phyloP scores from a whole-genome alignment of 2,329 filamentous ascomycete genomes.

The Drechslerella stenobrocha region DNA sequence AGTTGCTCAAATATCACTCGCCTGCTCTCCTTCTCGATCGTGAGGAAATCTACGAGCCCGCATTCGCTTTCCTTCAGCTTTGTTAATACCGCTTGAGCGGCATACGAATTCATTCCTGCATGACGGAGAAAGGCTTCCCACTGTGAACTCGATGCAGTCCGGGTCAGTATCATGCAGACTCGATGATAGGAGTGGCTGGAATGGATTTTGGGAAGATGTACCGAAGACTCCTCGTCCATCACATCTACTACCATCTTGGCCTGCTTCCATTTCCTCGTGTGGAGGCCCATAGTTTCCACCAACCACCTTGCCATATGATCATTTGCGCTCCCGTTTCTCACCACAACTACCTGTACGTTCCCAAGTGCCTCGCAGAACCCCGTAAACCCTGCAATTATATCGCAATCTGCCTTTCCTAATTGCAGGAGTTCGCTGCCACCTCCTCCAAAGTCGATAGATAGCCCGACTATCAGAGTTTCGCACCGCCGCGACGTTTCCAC shows the following conservation, averaged over 20 bases:
- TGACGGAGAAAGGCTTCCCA: constrained; percentile 43
- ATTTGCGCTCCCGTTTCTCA: not conserved
- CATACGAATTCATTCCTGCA: constrained; percentile 39
- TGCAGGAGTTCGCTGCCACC: not conserved
- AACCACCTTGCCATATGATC: constrained; percentile 17
- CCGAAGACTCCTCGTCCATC: constrained; percentile 19
- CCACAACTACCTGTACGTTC: constrained; percentile 9
- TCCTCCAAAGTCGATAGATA: constrained; percentile 28
- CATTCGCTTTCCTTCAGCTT: constrained; percentile 29
- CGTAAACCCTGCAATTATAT: constrained; percentile 16
- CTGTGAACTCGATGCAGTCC: constrained; percentile 4
- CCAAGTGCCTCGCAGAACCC: constrained; percentile 31
- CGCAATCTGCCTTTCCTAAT: constrained; percentile 17
- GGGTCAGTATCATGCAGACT: too few relatives aligned
- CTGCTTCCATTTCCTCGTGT: constrained; percentile 17
- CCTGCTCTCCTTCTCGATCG: constrained; percentile 30
- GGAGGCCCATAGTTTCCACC: constrained; percentile 8
- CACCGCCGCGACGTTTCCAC: constrained; percentile 21
- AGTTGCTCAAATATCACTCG: constrained; percentile 33
- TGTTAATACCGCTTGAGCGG: constrained; percentile 26
- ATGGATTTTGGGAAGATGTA: not conserved
- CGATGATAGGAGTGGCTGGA: too few relatives aligned
- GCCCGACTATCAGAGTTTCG: constrained; percentile 13
- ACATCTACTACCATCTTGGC: constrained; percentile 11
- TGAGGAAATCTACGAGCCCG: constrained; percentile 32